Evolutionary conservation across 2,329 filamentous ascomycete genomes (phyloP), one percentile per base, ranked within the genome.

Genomic region (Tolypocladium cylindrosporum): DNA sequence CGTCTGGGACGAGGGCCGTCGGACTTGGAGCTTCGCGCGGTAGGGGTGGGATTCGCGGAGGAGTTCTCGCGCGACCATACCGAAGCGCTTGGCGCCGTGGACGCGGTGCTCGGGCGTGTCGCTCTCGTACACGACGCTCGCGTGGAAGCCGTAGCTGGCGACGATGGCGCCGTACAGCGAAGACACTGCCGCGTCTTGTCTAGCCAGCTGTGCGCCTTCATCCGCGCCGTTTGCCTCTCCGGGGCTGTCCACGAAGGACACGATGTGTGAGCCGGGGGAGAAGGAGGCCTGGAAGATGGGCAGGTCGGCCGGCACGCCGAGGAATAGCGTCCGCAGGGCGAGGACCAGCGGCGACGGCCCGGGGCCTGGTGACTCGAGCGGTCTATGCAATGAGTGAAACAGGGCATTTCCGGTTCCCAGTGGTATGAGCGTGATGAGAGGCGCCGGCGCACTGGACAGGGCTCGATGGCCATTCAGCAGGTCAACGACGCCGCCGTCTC

Each of bases 61-160:
- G 9, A 93, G 81, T 65, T 91, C 86, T 56, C 85, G 80, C 0
- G 91, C 92, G 0, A 91, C 91, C 83, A 96, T 90, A 58, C 86
- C 81, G 73, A 97, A 97, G 24, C 93, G 82, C 68, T 88, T 83
- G 39, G 79, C 78, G 14, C 93, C 93, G 66, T 88, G 86, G 63
- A 84, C 82, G 61, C 93, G 87, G 72, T 93, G 93, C 62, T 85
- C 87, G 0, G 83, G 77, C 0, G 92, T 95, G 71, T 97, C 93
- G 71, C 89, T 94, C 74, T 97, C 91, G 65, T 90, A 91, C 27
- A 97, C 91, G 4, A 97, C 80, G 48, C 87, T 86, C 37, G 92
- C 90, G 68, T 97, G 93, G 67, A 97, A 85, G 24, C 89, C 93
- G 81, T 95, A 96, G 70, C 89, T 94, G 51, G 87, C 87, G 2